Evolutionary conservation across 768 basidiomycete genomes (phyloP), one percentile per base, ranked within the genome.

Genomic region (Hypholoma sublateritium): DNA sequence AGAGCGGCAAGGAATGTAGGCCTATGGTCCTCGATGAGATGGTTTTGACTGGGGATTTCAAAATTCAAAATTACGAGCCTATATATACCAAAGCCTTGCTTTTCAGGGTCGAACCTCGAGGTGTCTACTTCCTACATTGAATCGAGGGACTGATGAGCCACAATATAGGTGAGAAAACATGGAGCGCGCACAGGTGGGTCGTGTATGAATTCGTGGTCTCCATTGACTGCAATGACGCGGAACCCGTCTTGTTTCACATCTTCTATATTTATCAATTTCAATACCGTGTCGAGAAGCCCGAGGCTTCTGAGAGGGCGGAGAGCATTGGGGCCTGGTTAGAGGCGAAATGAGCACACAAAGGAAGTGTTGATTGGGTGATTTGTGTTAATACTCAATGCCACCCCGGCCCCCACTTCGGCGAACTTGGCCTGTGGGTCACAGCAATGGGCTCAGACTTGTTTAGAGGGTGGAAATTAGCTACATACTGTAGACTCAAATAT

Each of bases 401-500:
- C 74, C 12, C 80, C 81, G 17, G 81, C 80, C 13, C 82, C 82
- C 32, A 82, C 72, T 63, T 83, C 80, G 17, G 70, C 75, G 53
- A 81, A 82, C 42, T 71, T 70, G 11, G 74, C 61, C 80, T 82
- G 5, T 32, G 28, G 6, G 9, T 9, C 28, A 32, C 21, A 2
- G 51, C 19, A 36, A 50, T 32, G 6, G 12, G 11, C 43, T 49
- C 25, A 2, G 52, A 52, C 32, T 58, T 19, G 11, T 19, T 21
- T 21, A 35, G n/a, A 35, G n/a, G 5, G 43, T 28, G 25, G 14
- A 44, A n/a, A 21, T 6, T 4, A 21, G 19, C 19, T 12, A 32
- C 50, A 12, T 70, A 81, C 81, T 43, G 80, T 76, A 34, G 78
- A 74, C 66, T 84, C 84, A 60, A 82, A 84, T 3, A 82, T 57